phyloP scores from a whole-genome alignment of 2,329 filamentous ascomycete genomes.

The Diaporthe vaccinii region DNA sequence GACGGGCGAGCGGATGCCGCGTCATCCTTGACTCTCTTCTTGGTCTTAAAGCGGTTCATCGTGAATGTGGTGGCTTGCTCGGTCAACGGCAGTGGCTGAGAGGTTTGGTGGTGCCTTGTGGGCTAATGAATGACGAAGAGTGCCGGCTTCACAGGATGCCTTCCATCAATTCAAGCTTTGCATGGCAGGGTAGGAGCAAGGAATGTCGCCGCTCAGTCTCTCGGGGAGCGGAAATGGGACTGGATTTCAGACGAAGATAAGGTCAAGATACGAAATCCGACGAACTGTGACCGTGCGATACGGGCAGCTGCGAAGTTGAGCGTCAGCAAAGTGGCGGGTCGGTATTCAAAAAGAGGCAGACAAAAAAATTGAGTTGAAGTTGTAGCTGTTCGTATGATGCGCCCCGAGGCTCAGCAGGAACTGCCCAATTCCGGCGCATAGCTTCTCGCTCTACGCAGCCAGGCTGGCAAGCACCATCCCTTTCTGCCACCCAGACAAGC shows the following conservation, averaged over 20 bases:
- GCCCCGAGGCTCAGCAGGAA: background rate
- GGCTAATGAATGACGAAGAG: slow-evolving; percentile 5
- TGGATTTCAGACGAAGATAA: slow-evolving; percentile 7
- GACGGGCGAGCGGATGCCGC: slow-evolving; percentile 57
- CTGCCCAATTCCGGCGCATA: background rate
- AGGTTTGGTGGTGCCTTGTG: background rate
- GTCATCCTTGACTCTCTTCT: slow-evolving; percentile 78
- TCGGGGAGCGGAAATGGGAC: background rate
- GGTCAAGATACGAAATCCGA: slow-evolving; percentile 1
- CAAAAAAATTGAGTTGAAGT: background rate
- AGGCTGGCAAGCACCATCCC: slow-evolving; percentile 10
- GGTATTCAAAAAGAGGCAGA: background rate
- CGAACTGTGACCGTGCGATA: slow-evolving; percentile 11
- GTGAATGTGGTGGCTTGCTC: slow-evolving; percentile 41
- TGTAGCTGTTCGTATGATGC: background rate
- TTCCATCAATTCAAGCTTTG: slow-evolving; percentile 35
- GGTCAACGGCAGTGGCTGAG: slow-evolving; percentile 13
- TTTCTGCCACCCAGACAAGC: background rate
- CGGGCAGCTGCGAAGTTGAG: background rate
- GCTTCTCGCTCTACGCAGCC: background rate
- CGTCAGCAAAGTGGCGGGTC: background rate
- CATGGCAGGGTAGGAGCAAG: slow-evolving; percentile 15
- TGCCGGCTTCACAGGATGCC: slow-evolving; percentile 22
- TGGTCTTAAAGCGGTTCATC: slow-evolving; percentile 85
- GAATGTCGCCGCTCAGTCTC: background rate